Base-by-base conservation (phyloP, 208 protist genomes). In the Leishmania tarentolae region DNA sequence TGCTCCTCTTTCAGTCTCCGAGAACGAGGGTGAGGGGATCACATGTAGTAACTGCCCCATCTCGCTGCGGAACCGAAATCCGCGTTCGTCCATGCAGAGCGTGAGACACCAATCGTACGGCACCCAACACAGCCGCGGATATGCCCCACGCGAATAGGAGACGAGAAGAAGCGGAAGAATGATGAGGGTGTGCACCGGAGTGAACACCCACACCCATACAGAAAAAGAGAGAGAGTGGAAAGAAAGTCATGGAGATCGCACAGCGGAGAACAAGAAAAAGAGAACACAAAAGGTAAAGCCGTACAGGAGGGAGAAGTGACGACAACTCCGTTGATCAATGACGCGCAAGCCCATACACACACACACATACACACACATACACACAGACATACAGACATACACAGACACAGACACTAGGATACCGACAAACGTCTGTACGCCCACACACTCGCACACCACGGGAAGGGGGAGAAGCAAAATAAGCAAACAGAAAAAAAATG, bases 321-420 rank as follows among this genome's bases (percentile, higher is more conserved):
- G 35, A 50, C 15, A 44, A 2, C 17, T 1, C n/a, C 40, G 19
- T 31, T 44, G 35, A 76, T 44, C 35, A 65, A 46, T 35, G 35
- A 63, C 35, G 52, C 47, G 52, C 3, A 40, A 9, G 47, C 21
- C 19, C 68, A 73, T 44, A 73, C 40, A 73, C 44, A 72, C 40
- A 71, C 35, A 73, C 5, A 73, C 42, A 73, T 6, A 52, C 69
- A 52, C 40, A n/a, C n/a, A n/a, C 68, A 73, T 44, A 73, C 40
- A 73, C 44, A 72, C 40, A 71, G 11, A 73, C 5, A 73, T n/a
- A n/a, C n/a, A n/a, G n/a, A 73, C 69, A 73, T 21, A 73, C 44
- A 72, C 40, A 71, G 11, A 73, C 5, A 73, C 42, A 73, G 24
- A 52, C 69, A 52, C 40, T 17, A 24, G 44, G 0, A 31, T 15